phyloP scores from a whole-genome alignment of 2,329 filamentous ascomycete genomes.

The Aspergillus bombycis region DNA sequence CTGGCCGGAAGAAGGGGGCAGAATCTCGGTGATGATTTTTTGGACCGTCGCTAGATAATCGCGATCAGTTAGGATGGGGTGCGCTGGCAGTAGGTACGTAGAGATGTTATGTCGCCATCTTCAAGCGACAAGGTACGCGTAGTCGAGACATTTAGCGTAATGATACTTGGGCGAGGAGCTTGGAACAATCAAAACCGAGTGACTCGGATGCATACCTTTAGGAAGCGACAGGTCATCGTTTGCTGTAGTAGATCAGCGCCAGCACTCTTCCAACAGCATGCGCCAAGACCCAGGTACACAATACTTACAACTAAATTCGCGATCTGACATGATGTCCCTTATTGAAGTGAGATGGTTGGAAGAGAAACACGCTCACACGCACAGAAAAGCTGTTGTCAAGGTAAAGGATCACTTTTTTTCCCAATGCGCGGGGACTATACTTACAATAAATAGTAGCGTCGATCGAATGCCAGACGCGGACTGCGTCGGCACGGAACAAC shows the following conservation, averaged over 20 bases:
- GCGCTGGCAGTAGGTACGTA: neutral
- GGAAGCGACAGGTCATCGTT: constrained; percentile 64
- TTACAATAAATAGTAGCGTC: constrained; percentile 13
- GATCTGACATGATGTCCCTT: constrained; percentile 53
- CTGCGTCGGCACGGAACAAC: constrained; percentile 12
- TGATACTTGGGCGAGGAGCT: too few species aligned
- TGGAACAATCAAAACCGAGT: neutral
- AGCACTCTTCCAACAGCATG: constrained; percentile 18
- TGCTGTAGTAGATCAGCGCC: constrained; percentile 38
- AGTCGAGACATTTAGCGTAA: neutral
- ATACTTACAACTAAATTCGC: constrained; percentile 55
- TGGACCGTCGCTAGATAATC: constrained; percentile 63
- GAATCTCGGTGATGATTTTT: constrained; percentile 91
- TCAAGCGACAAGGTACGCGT: neutral
- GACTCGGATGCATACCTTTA: constrained; percentile 49
- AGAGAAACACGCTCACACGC: neutral
- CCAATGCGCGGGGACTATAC: constrained; percentile 15
- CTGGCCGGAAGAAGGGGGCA: constrained; percentile 74
- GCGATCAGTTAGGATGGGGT: constrained; percentile 8
- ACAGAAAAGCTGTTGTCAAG: neutral
- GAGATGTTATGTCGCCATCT: neutral
- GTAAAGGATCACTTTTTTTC: constrained; percentile 8
- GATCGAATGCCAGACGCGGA: constrained; percentile 5
- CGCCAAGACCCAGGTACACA: constrained; percentile 15
- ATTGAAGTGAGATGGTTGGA: neutral